Evolutionary conservation across 495 filamentous ascomycete species (phyloP).

Genomic region (Neurospora pannonica): DNA sequence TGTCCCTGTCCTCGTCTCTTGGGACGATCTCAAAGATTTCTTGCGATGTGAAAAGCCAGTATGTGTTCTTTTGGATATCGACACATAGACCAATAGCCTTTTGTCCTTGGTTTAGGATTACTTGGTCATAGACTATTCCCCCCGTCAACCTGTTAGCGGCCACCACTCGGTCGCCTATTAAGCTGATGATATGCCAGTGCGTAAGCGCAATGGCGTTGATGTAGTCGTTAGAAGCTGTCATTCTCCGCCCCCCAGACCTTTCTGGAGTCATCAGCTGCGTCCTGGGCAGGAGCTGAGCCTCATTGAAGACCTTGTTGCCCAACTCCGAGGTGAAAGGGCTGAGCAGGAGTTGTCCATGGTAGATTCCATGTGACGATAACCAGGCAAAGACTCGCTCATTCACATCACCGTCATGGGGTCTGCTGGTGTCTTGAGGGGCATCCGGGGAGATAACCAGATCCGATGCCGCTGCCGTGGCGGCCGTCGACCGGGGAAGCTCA

Average conservation of each 20-base stretch:
- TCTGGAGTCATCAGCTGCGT: conserved; percentile 60
- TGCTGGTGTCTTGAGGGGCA: conserved; percentile 40
- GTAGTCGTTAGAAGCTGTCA: conserved; percentile 50
- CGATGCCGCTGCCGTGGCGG: conserved; percentile 50
- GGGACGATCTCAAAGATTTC: conserved; percentile 92
- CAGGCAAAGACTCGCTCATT: conserved; percentile 77
- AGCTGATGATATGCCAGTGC: conserved; percentile 84
- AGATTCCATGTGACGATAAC: conserved; percentile 81
- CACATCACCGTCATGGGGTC: conserved; percentile 23
- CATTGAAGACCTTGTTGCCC: conserved; percentile 55
- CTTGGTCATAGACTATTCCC: conserved; percentile 73
- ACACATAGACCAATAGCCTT: conserved; percentile 69
- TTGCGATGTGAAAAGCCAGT: conserved; percentile 84
- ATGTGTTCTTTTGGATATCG: conserved; percentile 88
- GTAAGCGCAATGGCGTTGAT: conserved; percentile 77
- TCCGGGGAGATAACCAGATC: conserved; percentile 69
- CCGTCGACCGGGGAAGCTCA: conserved; percentile 49
- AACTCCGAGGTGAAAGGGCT: conserved; percentile 43
- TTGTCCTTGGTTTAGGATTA: conserved; percentile 72
- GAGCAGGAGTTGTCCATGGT: conserved; percentile 64
- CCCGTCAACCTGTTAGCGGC: conserved; percentile 81
- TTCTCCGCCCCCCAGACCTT: conserved; percentile 47
- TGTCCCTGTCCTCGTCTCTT: conserved; percentile 80
- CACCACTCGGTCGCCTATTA: conserved; percentile 72
- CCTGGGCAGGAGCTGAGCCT: conserved; percentile 65